Base-by-base conservation (phyloP, 1,139 yeast genomes). In the Magnusiomyces paraingens region DNA sequence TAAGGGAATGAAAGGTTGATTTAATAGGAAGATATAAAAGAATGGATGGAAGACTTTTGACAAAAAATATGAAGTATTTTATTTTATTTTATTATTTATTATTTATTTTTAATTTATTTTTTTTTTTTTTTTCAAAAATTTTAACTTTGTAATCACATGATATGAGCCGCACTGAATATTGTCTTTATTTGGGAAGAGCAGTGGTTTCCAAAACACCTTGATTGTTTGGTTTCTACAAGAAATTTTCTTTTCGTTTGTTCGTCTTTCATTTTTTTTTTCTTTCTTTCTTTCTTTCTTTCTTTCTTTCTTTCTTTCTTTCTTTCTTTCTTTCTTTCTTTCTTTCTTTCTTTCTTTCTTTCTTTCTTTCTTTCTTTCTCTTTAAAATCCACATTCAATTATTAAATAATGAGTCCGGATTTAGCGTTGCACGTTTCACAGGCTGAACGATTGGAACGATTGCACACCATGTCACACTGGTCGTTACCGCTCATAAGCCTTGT, bases 401-500 rank as follows among this genome's bases (percentile, higher is more conserved):
- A n/a, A 22, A 12, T 3, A 36, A 46, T 46, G 42, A 36, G n/a
- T 11, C 3, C 29, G 3, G 21, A 35, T 5, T 17, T 46, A 17
- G 49, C 49, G 21, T 17, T 46, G n/a, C 32, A 46, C 5, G 36
- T 46, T 14, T 20, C 49, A 3, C 41, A 46, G 36, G 42, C 32
- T 14, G 49, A 46, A 32, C 49, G 49, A 15, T 5, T 35, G 18
- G 36, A 29, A 3, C 41, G 49, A 3, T 29, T 46, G 15, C 18
- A 46, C 14, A 35, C 49, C 35, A 46, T 46, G 41, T n/a, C 49
- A 32, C 55, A 55, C 35, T 55, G 57, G 57, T 21, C 51, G 4
- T 50, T 55, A n/a, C 57, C 57, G 3, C 40, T 55, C 3, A 47
- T 47, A 15, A 52, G 57, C 47, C 51, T 55, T 14, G 48, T 29